Evolutionary conservation across 768 basidiomycete species (phyloP).

Genomic region (Royoungia palumana): DNA sequence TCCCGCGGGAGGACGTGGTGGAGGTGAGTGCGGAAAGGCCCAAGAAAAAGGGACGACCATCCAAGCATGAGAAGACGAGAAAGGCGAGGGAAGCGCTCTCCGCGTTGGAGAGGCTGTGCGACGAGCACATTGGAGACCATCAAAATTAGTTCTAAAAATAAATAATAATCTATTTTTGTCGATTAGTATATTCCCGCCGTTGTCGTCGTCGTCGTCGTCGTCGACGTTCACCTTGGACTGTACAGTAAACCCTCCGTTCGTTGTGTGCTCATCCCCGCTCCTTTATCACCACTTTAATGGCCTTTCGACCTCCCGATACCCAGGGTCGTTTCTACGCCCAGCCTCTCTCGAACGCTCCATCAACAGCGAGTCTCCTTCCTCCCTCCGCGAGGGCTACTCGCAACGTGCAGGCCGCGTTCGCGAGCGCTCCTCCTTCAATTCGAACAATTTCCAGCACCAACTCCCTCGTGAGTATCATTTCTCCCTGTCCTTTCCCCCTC

Average conservation of each 20-base stretch:
- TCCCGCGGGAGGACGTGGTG: conserved; percentile 67
- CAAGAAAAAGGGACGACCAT: conserved; percentile 63
- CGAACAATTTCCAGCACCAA: conserved; percentile 37
- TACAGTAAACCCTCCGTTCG: neutral
- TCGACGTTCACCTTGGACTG: neutral
- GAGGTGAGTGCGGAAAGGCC: conserved; percentile 29
- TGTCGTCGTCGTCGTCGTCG: conserved; percentile 2
- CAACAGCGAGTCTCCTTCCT: conserved; percentile 51
- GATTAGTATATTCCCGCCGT: neutral
- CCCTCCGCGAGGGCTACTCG: conserved; percentile 29
- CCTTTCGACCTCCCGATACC: conserved; percentile 32
- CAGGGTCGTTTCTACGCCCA: conserved; percentile 42
- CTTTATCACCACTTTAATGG: conserved; percentile 21
- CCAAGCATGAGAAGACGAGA: conserved; percentile 55
- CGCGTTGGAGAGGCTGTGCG: conserved; percentile 49
- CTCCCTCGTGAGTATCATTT: conserved; percentile 38
- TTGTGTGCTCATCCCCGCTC: conserved; percentile 9
- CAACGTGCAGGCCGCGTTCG: conserved; percentile 43
- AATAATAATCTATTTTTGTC: too few relatives aligned
- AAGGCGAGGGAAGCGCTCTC: conserved; percentile 50
- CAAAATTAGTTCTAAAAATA: too few relatives aligned
- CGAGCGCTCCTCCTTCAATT: conserved; percentile 36
- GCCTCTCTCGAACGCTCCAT: conserved; percentile 41
- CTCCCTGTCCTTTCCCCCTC: neutral
- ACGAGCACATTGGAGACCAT: conserved; percentile 30